Evolutionary conservation across 345 rosid species (phyloP), one percentile per base, ranked within the genome.

Genomic region (Anastatica hierochuntica): DNA sequence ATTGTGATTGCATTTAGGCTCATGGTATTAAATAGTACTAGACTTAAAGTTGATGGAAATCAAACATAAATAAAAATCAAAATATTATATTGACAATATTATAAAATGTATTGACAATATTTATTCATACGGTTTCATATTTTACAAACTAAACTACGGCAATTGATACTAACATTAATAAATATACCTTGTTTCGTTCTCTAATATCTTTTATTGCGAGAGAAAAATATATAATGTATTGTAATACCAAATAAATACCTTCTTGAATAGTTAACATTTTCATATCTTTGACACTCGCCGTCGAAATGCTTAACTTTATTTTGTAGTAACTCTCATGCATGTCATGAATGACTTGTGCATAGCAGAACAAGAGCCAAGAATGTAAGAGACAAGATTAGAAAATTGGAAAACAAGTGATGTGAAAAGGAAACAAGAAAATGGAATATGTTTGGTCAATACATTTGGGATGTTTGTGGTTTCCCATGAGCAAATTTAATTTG

Each of bases 401-500:
- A 52, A 59, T 39, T 12, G 39, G 17, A 23, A 45, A 23, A 38
- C 30, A 44, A 24, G 60, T 67, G 61, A 67, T 67, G 56, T 47
- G 44, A 53, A 60, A 60, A 40, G 38, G 66, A 60, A 52, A 67
- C 66, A 46, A 52, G 24, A 46, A 59, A 53, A 60, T 39, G 71
- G 71, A 59, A 67, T 60, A 56, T 60, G n/a, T 24, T 58, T 31
- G 71, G 71, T 46, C 65, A 53, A 53, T 46, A 67, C 66, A 67
- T 53, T 59, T 67, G 71, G 44, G 66, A 66, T 67, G 71, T 59
- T 53, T 59, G 66, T 60, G 61, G 43, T 53, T 67, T 67, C 56
- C 69, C 43, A 66, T 53, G 43, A 52, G 39, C 49, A 45, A 4
- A 66, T 58, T 58, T 21, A 66, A 58, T 66, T 60, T 66, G 71